Evolutionary conservation across 1,284 basidiomycete species (phyloP).

Genomic region (Coniferiporia sulphurascens): DNA sequence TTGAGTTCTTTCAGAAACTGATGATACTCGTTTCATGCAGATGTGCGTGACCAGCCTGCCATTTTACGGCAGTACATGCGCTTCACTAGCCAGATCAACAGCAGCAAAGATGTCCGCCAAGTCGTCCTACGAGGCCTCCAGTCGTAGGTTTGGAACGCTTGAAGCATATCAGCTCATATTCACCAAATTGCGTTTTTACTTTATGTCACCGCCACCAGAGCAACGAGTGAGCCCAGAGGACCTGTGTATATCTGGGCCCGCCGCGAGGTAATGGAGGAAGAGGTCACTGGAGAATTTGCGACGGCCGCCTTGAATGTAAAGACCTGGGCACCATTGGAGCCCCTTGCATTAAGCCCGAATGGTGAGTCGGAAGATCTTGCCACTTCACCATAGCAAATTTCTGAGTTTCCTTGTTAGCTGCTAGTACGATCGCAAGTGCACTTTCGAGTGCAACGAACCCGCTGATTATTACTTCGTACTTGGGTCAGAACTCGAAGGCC

Average conservation of each 20-base stretch:
- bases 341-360: conserved; percentile 40
- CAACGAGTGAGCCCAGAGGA: conserved; percentile 60
- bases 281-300: conserved; percentile 39
- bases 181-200: not conserved
- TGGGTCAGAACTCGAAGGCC: conserved; percentile 52
- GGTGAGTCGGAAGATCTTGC: conserved; percentile 31
- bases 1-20: not conserved
- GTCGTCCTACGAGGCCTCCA: conserved; percentile 56
- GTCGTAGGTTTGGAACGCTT: conserved; percentile 37
- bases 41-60: conserved; percentile 61
- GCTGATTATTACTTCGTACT: conserved; percentile 58
- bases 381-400: not conserved
- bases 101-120: conserved; percentile 44
- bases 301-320: conserved; percentile 28
- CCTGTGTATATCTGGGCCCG: conserved; percentile 73
- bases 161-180: not conserved
- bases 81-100: conserved; percentile 53
- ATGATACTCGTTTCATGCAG: conserved; percentile 29
- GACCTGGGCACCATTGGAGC: conserved; percentile 49
- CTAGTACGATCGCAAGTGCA: conserved; percentile 41
- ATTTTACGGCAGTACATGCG: conserved; percentile 73
- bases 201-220: conserved; percentile 32
- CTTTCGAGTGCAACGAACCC: conserved; percentile 49
- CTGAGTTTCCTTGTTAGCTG: conserved; percentile 29
- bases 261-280: conserved; percentile 64